Evolutionary conservation across 441 rosid genomes (phyloP).

Genomic region (Populus hybrid): DNA sequence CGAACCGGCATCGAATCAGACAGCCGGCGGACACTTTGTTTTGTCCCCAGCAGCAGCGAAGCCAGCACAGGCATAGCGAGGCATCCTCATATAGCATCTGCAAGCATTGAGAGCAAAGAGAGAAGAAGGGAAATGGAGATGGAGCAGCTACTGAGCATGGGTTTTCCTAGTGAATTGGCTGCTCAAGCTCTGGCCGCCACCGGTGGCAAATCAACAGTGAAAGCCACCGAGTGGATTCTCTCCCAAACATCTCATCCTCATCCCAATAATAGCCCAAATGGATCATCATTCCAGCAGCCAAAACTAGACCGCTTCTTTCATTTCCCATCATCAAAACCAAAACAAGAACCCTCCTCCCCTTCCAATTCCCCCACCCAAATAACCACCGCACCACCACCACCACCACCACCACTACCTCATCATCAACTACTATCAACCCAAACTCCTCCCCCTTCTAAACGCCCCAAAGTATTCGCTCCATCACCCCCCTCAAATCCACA

Average conservation of each 20-base stretch:
- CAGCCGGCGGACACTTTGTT: not conserved
- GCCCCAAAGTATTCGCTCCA: constrained; percentile 19
- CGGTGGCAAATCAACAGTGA: constrained; percentile 50
- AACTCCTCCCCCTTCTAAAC: constrained; percentile 27
- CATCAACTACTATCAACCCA: not conserved
- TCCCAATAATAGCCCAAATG: constrained; percentile 2
- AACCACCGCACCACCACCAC: constrained; percentile 16
- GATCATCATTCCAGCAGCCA: constrained; percentile 41
- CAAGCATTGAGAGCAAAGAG: not conserved
- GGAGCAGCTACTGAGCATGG: constrained; percentile 63
- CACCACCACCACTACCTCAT: constrained; percentile 5
- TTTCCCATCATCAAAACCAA: constrained; percentile 20
- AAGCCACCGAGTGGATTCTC: constrained; percentile 71
- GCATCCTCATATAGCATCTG: not conserved
- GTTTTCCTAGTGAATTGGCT: constrained; percentile 50
- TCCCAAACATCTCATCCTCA: constrained; percentile 15
- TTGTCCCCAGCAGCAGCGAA: not conserved
- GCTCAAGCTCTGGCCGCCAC: constrained; percentile 57
- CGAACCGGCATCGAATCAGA: not conserved
- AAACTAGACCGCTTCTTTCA: constrained; percentile 58
- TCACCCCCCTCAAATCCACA: not conserved
- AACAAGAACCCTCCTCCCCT: constrained; percentile 21
- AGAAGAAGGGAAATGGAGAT: constrained; percentile 30
- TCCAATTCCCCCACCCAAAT: constrained; percentile 13
- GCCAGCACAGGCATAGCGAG: not conserved